Evolutionary conservation across 805 yeast genomes (phyloP), one percentile per base, ranked within the genome.

Genomic region (Saturnispora quitensis): DNA sequence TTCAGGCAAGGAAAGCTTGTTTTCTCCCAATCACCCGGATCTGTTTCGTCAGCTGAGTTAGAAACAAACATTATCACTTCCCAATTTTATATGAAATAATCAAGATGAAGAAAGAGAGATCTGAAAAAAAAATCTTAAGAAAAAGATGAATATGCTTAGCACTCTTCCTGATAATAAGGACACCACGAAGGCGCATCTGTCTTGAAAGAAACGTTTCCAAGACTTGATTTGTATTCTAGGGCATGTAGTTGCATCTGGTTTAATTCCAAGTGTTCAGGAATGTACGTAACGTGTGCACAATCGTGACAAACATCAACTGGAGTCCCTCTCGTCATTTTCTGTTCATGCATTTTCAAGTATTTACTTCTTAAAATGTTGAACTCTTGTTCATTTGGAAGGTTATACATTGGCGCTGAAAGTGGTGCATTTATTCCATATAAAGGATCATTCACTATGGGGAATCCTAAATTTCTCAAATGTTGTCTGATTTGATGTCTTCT

Each of bases 1-100:
- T 73, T 59, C 3, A 88, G 64, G 17, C 64, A 67, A 3, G 95
- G 89, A 6, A 83, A 60, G 17, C 60, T 58, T 1, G 89, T 77
- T 2, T 54, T 47, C 4, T 63, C 51, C 83, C 91, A 89, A 62
- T 89, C 96, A 10, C 82, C 70, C 0, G 95, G 83, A 64, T 88
- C 95, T 1, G 84, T 71, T 18, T 77, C 66, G 27, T 67, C 60
- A 18, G 60, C 62, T 36, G 55, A 42, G 18, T 60, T 49, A 44
- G 60, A 64, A 13, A 51, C 28, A 40, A 60, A 56, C 33, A 56
- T 33, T 38, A 9, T 38, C 22, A n/a, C 20, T n/a, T 31, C 43
- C 13, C 18, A 20, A 40, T 24, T 15, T 28, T 10, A 17, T 31
- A 35, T 7, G 12, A 28, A 13, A 17, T 33, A 35, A 12, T 31